Percentiles rank a stretch among this genome's conserved stretches.
These are phyloP conservation scores for Ceriops tagal DNA, from an alignment of 345 rosid genomes.

Conservation along the genomic window DNA sequence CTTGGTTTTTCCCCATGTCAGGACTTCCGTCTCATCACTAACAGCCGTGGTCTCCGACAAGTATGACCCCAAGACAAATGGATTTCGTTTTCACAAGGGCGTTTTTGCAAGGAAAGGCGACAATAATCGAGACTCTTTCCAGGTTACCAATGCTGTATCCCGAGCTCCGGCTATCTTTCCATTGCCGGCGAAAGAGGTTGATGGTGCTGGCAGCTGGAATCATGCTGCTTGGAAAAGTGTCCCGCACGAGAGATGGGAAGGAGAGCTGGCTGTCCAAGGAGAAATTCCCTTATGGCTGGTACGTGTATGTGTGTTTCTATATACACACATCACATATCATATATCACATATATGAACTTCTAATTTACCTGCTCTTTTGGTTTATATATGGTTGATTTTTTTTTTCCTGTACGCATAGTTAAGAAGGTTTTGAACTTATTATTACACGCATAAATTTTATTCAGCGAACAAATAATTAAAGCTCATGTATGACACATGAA, in stretches of 20 bases:
- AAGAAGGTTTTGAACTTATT: no score
- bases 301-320: slow-evolving; percentile 9
- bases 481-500: no score
- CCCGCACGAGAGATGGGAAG: slow-evolving; percentile 76
- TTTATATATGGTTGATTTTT: background rate
- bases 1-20: slow-evolving; percentile 22
- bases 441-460: no score
- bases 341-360: background rate
- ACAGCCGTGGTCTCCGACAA: slow-evolving; percentile 22
- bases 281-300: slow-evolving; percentile 92
- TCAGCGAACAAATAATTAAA: no score
- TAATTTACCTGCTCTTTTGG: background rate
- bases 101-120: slow-evolving; percentile 16
- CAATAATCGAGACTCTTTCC: slow-evolving; percentile 9
- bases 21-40: slow-evolving; percentile 20
- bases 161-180: slow-evolving; percentile 19
- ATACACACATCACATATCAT: no score
- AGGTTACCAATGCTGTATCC: slow-evolving; percentile 33
- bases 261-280: slow-evolving; percentile 74
- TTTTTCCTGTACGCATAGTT: no score
- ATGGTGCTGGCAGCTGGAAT: slow-evolving; percentile 5
- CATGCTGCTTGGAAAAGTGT: slow-evolving; percentile 90
- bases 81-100: slow-evolving; percentile 2
- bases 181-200: slow-evolving; percentile 32
- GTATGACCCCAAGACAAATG: slow-evolving; percentile 5